Evolutionary conservation across 1,284 basidiomycete genomes (phyloP).

Genomic region (Limonomyces culmigenus): DNA sequence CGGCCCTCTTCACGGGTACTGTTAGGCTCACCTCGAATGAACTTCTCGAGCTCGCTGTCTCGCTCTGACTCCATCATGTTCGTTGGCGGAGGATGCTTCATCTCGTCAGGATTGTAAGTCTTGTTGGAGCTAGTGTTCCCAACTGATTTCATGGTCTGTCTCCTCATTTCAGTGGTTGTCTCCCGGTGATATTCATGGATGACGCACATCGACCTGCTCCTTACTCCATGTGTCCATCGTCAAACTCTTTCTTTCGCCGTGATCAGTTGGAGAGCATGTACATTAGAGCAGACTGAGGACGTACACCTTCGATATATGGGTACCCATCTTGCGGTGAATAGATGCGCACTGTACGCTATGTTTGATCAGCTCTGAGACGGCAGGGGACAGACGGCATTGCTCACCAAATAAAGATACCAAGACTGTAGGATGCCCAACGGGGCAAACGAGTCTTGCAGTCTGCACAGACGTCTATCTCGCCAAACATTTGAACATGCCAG

Average conservation of each 20-base stretch:
- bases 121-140: conserved; percentile 67
- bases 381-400: conserved; percentile 6
- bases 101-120: conserved; percentile 62
- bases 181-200: conserved; percentile 5
- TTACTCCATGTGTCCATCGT: conserved; percentile 74
- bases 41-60: conserved; percentile 73
- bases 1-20: conserved; percentile 10
- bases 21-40: conserved; percentile 64
- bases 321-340: conserved; percentile 79
- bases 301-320: conserved; percentile 73
- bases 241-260: conserved; percentile 50
- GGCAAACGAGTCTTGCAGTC: conserved; percentile 68
- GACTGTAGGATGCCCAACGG: conserved; percentile 68
- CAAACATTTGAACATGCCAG: too few relatives aligned
- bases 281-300: conserved; percentile 11
- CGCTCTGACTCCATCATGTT: conserved; percentile 64
- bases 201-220: conserved; percentile 65
- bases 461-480: too few relatives aligned
- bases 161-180: conserved; percentile 9
- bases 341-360: conserved; percentile 66
- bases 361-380: conserved; percentile 7
- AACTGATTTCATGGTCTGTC: conserved; percentile 52
- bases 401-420: conserved; percentile 72
- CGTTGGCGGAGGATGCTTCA: conserved; percentile 59
- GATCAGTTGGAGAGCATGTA: conserved; percentile 4